These are phyloP conservation scores for Camptophora hylomeconis DNA, from an alignment of 2,329 filamentous ascomycete species.

Conservation along the genomic window DNA sequence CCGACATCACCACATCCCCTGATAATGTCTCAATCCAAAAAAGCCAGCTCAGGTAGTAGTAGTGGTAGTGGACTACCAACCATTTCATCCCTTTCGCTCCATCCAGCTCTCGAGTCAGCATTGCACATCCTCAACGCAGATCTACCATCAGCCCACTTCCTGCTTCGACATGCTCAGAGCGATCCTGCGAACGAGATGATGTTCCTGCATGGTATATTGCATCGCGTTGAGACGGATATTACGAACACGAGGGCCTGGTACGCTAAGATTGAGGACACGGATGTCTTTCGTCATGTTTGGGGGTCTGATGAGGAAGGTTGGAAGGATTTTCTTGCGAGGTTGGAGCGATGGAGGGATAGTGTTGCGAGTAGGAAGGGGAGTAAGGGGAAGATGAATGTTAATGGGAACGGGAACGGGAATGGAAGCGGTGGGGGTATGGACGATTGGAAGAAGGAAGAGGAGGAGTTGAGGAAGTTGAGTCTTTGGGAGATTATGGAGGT, in stretches of 20 bases:
- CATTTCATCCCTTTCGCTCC: slow-evolving; percentile 21
- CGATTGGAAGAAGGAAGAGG: slow-evolving; percentile 14
- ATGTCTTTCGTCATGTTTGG: slow-evolving; percentile 25
- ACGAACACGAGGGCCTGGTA: slow-evolving; percentile 38
- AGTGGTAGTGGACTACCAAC: slow-evolving; percentile 1
- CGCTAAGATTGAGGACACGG: slow-evolving; percentile 27
- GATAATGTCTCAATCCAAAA: slow-evolving; percentile 1
- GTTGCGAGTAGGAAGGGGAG: background rate
- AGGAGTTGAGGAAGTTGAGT: slow-evolving; percentile 1
- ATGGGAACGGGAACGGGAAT: too few species aligned
- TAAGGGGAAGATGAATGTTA: slow-evolving; percentile 19
- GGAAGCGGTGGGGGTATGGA: too few species aligned
- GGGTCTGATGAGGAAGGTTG: slow-evolving; percentile 7
- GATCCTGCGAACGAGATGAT: slow-evolving; percentile 37
- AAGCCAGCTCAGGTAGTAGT: too few species aligned
- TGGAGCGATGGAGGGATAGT: slow-evolving; percentile 24
- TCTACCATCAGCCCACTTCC: slow-evolving; percentile 38
- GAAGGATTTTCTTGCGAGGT: slow-evolving; percentile 22
- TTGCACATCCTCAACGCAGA: slow-evolving; percentile 41
- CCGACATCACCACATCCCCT: slow-evolving; percentile 5
- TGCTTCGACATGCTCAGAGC: slow-evolving; percentile 39
- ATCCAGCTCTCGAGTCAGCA: slow-evolving; percentile 37
- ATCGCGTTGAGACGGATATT: slow-evolving; percentile 38
- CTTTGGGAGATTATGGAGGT: slow-evolving; percentile 25
- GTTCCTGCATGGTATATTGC: slow-evolving; percentile 38